Evolutionary conservation across 495 filamentous ascomycete species (phyloP), one percentile per base, ranked within the genome.

Genomic region (Peziza echinospora): DNA sequence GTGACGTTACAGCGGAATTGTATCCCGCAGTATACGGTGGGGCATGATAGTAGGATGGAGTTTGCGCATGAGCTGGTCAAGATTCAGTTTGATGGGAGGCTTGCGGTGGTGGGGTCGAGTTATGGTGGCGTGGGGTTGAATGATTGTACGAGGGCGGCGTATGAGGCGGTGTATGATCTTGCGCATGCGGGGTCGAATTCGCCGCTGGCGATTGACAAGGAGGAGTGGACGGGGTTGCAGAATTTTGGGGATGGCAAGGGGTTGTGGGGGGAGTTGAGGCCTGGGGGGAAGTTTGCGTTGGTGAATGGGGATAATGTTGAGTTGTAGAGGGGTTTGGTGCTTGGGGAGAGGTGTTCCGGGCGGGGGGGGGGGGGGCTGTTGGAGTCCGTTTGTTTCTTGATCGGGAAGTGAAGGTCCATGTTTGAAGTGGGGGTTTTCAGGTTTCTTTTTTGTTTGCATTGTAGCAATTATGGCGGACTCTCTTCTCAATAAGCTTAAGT

Each of bases 1-100:
- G 74, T 70, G 21, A 69, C 65, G 23, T 59, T 93, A 34, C 79
- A 85, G 55, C 65, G 65, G 44, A 65, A 87, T 34, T 92, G 85
- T 55, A 84, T 97, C 37, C 89, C 89, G 5, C 89, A 96, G 61
- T 92, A 91, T 54, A 68, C 65, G 0, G 77, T 92, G 1, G 82
- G 82, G 17, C 86, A 96, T 63, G 54, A 72, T 24, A 51, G 58
- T 4, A 69, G 75, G 45, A 77, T 93, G 71, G 58, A 53, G 17
- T 57, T 57, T 9, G 71, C 78, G 3, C 71, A 78, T 49, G 26
- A 54, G 13, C 63, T 76, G 41, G 60, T 91, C 5, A 57, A 63
- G 41, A 21, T 48, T 1, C 64, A 67, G 9, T 94, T 80, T 56
- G 49, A 67, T 1, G 74, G 77, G 7, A 67, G 67, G 25, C 62